Evolutionary conservation across 31 red algal species (phyloP).

Genomic region (Pterothamnion heteromorphum): DNA sequence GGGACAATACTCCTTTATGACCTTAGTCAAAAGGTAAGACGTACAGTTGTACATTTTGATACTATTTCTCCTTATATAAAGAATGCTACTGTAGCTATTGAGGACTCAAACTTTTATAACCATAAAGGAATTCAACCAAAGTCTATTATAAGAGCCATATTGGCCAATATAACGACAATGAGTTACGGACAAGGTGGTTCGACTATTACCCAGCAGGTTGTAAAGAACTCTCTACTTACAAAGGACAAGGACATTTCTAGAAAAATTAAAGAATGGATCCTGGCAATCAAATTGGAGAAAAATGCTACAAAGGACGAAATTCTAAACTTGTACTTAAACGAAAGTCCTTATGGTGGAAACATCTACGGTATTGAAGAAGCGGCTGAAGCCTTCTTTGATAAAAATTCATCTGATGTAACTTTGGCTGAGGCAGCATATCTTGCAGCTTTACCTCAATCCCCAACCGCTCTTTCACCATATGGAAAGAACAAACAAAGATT

Average conservation of each 20-base stretch:
- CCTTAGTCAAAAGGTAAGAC: background rate
- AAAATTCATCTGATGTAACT: background rate
- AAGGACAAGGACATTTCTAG: background rate
- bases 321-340: slow-evolving; percentile 1
- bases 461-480: background rate
- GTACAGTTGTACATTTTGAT: background rate
- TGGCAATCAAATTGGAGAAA: background rate
- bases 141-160: background rate
- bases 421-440: background rate
- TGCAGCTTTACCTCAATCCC: background rate
- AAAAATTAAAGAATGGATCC: background rate
- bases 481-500: background rate
- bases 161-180: background rate
- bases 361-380: background rate
- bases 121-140: background rate
- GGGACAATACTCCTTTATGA: background rate
- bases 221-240: background rate
- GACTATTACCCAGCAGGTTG: slow-evolving; percentile 17
- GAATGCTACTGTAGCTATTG: background rate
- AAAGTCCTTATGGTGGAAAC: background rate
- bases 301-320: background rate
- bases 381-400: background rate
- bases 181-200: background rate
- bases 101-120: background rate
- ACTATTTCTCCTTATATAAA: background rate